These are phyloP conservation scores for Massarina eburnea DNA, from an alignment of 2,329 filamentous ascomycete genomes.

Conservation along the genomic window DNA sequence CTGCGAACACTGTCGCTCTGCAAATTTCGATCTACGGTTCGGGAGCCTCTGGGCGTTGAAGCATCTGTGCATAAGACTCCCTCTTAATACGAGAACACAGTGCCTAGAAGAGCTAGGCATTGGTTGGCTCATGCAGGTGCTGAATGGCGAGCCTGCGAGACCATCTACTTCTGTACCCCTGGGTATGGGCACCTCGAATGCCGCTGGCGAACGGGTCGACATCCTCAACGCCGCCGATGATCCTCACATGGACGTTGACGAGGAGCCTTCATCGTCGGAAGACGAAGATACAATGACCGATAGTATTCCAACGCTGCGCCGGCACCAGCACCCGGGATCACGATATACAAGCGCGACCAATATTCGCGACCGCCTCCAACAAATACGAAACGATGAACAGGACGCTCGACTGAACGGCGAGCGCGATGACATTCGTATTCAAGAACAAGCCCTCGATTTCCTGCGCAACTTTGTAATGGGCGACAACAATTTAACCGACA, in stretches of 20 bases:
- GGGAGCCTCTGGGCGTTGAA: slow-evolving; percentile 94
- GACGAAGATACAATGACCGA: slow-evolving; percentile 53
- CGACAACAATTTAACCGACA: slow-evolving; percentile 57
- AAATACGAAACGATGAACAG: slow-evolving; percentile 64
- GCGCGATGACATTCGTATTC: slow-evolving; percentile 79
- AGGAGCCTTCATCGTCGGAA: slow-evolving; percentile 38
- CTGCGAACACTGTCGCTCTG: slow-evolving; percentile 81
- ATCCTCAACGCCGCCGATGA: slow-evolving; percentile 56
- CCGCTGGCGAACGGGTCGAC: slow-evolving; percentile 62
- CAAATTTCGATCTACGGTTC: slow-evolving; percentile 74
- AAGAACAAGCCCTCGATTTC: slow-evolving; percentile 88
- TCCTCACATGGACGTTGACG: slow-evolving; percentile 46
- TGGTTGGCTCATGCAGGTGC: slow-evolving; percentile 78
- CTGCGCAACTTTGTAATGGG: slow-evolving; percentile 85
- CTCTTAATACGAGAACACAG: slow-evolving; percentile 71
- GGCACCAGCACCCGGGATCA: slow-evolving; percentile 39
- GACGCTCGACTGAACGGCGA: slow-evolving; percentile 68
- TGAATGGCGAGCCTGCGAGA: slow-evolving; percentile 60
- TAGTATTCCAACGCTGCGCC: slow-evolving; percentile 43
- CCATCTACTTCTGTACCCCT: slow-evolving; percentile 39
- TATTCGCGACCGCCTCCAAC: slow-evolving; percentile 45
- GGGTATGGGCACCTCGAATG: slow-evolving; percentile 60
- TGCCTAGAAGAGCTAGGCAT: slow-evolving; percentile 77
- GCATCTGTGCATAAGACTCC: slow-evolving; percentile 76
- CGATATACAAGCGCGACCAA: slow-evolving; percentile 39